phyloP scores from a whole-genome alignment of 129 eudicot species.

The Centrapalus pauciflorus region DNA sequence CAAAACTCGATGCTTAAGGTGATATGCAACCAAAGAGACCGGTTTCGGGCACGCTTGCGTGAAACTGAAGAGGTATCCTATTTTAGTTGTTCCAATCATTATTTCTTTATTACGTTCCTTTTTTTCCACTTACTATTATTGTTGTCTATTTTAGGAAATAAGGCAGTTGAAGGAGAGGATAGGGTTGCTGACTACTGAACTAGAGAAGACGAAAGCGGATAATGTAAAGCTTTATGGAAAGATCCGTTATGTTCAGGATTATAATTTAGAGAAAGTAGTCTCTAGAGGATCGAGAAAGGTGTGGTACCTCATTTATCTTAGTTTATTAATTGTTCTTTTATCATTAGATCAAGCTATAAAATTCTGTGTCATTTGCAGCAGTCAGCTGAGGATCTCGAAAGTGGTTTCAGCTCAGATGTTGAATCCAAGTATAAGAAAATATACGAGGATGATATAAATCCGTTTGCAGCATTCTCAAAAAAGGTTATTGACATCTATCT shows the following conservation, averaged over 20 bases:
- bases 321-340: not conserved
- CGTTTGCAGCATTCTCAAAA: constrained; percentile 97
- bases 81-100: constrained; percentile 1
- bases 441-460: constrained; percentile 96
- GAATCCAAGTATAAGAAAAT: constrained; percentile 98
- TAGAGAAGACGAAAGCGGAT: constrained; percentile 91
- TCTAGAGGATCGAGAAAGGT: constrained; percentile 96
- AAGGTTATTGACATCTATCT: constrained; percentile 46
- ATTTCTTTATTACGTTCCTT: not conserved
- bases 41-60: constrained; percentile 86
- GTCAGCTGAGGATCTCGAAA: constrained; percentile 76
- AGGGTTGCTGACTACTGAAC: constrained; percentile 68
- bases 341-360: constrained; percentile 9
- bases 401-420: constrained; percentile 93
- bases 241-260: constrained; percentile 93
- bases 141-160: constrained; percentile 61
- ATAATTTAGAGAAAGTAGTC: constrained; percentile 82
- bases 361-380: constrained; percentile 40
- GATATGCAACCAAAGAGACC: constrained; percentile 96
- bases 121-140: no score
- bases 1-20: constrained; percentile 98
- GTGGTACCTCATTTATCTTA: not conserved
- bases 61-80: constrained; percentile 89
- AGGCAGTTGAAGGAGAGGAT: constrained; percentile 90
- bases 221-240: constrained; percentile 96